Base-by-base conservation (phyloP, 1,284 basidiomycete genomes). In the Naganishia cerealis region DNA sequence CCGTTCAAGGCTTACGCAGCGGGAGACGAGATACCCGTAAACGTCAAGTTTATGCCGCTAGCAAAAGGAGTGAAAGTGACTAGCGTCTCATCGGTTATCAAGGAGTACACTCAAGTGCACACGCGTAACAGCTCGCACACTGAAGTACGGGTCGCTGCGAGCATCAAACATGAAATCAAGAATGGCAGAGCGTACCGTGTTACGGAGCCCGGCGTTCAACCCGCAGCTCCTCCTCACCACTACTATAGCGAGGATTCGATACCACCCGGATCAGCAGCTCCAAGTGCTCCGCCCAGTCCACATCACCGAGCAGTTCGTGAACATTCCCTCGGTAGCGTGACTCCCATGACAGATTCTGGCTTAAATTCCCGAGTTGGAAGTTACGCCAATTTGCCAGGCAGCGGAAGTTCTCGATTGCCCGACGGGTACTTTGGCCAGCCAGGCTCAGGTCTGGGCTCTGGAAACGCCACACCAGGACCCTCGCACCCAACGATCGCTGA, bases 11-110 rank as follows among this genome's bases (percentile, higher is more conserved):
- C 93, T 0, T 96, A 90, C 86, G 91, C 92, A 0, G 90, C 89
- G 0, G 92, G 93, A 6, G 92, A 95, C 79, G 85, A 84, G 16
- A 82, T 95, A 66, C 89, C 88, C 0, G 88, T 91, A 0, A 83
- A 90, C 24, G 85, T 92, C 80, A 95, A 94, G 79, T 91, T 95
- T 77, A 87, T 87, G 61, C 93, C 94, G 0, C 82, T 95, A 12
- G 83, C 85, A 48, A 96, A 97, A 78, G 94, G 94, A 13, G 88
- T 90, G 6, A 82, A 84, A 52, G 88, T 96, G 12, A 80, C 87
- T 3, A 85, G 80, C 62, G 84, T 94, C 33, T 82, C 83, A 33
- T 90, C 88, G 2, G 85, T 86, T 6, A 83, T 96, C 66, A 87
- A 88, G 71, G 92, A 95, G 80, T 83, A 83, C 73, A 79, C 81